phyloP scores from a whole-genome alignment of 148 eudicot genomes.

The Arbutus unedo region DNA sequence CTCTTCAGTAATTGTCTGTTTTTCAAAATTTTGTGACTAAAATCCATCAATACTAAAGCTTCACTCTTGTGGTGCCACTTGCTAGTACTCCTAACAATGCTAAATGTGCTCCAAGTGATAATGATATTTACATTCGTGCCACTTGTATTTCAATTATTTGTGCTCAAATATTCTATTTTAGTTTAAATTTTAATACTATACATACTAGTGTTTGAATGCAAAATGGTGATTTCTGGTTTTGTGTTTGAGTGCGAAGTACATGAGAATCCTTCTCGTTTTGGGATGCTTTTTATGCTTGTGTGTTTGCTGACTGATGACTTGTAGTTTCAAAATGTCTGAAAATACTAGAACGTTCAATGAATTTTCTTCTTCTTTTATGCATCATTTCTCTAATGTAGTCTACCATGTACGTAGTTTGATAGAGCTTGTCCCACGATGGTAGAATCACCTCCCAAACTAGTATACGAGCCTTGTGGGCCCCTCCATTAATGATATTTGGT shows the following conservation, averaged over 20 bases:
- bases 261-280: not conserved
- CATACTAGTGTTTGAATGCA: not conserved
- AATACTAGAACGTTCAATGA: not conserved
- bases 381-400: not conserved
- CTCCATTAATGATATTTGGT: not conserved
- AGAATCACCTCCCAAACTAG: not conserved
- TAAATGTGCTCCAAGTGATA: not conserved
- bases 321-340: not conserved
- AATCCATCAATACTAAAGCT: constrained; percentile 6
- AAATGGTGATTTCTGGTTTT: not conserved
- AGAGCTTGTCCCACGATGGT: not conserved
- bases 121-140: not conserved
- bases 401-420: not conserved
- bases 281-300: not conserved
- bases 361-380: not conserved
- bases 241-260: not conserved
- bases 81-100: not conserved
- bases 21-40: not conserved
- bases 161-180: not conserved
- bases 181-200: not conserved
- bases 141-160: not conserved
- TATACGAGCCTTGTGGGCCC: not conserved
- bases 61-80: not conserved
- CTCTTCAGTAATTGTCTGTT: not conserved
- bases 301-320: not conserved